Evolutionary conservation across 805 yeast species (phyloP).

Genomic region (Candida pini): DNA sequence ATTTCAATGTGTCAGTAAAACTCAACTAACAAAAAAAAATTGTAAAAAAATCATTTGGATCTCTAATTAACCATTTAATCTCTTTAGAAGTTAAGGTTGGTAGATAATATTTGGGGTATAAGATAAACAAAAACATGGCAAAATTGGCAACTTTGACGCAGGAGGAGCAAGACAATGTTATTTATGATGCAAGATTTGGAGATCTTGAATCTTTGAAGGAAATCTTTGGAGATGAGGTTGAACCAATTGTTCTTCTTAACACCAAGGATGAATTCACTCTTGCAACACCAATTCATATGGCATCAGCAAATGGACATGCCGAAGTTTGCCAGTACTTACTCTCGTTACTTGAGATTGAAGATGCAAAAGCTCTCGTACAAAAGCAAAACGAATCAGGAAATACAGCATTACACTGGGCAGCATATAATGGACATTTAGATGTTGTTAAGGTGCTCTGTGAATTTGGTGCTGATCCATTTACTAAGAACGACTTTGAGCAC

Average conservation of each 20-base stretch:
- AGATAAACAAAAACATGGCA: conserved; percentile 13
- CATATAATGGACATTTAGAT: conserved; percentile 76
- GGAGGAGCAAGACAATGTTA: conserved; percentile 78
- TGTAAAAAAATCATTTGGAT: no score
- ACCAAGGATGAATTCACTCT: conserved; percentile 60
- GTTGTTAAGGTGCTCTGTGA: conserved; percentile 68
- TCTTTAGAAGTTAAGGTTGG: no score
- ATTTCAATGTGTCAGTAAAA: no score
- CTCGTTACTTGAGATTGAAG: conserved; percentile 37
- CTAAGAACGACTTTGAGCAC: conserved; percentile 68
- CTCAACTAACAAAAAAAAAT: no score
- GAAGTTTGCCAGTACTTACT: conserved; percentile 61
- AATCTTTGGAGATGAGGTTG: conserved; percentile 53
- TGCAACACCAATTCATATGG: conserved; percentile 88
- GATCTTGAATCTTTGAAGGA: conserved; percentile 72
- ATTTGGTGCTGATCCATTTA: conserved; percentile 74
- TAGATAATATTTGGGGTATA: neutral
- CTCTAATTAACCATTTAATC: no score
- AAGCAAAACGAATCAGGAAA: conserved; percentile 75
- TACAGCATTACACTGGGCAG: conserved; percentile 96
- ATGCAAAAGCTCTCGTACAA: conserved; percentile 43
- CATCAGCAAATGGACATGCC: conserved; percentile 88
- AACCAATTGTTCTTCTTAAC: conserved; percentile 34
- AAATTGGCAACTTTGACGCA: conserved; percentile 36
- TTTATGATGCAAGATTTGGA: conserved; percentile 83